Base-by-base conservation (phyloP, 257 asterid species). In the Solanum bukasovii region DNA sequence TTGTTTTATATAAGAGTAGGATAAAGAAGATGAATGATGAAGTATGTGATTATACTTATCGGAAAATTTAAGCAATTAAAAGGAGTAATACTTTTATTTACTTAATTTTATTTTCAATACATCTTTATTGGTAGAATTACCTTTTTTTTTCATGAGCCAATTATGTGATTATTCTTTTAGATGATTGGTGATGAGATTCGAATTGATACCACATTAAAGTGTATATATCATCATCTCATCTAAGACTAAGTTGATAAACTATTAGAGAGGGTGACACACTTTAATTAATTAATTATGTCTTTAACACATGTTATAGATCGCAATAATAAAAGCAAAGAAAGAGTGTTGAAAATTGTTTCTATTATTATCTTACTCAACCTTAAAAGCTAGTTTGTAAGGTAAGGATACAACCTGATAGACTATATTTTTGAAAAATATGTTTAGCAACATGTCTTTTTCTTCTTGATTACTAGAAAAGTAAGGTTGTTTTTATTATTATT, bases 41-140 rank as follows among this genome's bases (percentile, higher is more conserved):
- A 6, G 67, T 59, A 0, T 0, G 11, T 59, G 67, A 59, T 20
- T 20, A 21, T 59, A 20, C 25, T 59, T 59, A 59, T 59, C 67
- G 67, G 23, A 49, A 14, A 14, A 49, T 49, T 49, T 5, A 14
- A 49, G 21, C 25, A 59, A 0, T 20, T 59, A 20, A 59, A 59
- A 20, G 11, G 1, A 59, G 0, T 0, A 63, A n/a, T 0, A n/a
- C 14, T 63, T 4, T 10, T 63, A n/a, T 23, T 10, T n/a, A 63
- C 71, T 63, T 63, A n/a, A 63, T 23, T 63, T 0, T 63, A 63
- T 63, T 1, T n/a, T 63, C 0, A 63, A 10, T 63, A n/a, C 14
- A 0, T 63, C 5, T 9, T 61, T 61, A 23, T 61, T n/a, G 5
- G 7, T 23, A 4, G 13, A 4, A 61, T 1, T 9, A 10, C 11